phyloP scores from a whole-genome alignment of 192 early-diverging fungal genomes.

The Spizellomyces punctatus region DNA sequence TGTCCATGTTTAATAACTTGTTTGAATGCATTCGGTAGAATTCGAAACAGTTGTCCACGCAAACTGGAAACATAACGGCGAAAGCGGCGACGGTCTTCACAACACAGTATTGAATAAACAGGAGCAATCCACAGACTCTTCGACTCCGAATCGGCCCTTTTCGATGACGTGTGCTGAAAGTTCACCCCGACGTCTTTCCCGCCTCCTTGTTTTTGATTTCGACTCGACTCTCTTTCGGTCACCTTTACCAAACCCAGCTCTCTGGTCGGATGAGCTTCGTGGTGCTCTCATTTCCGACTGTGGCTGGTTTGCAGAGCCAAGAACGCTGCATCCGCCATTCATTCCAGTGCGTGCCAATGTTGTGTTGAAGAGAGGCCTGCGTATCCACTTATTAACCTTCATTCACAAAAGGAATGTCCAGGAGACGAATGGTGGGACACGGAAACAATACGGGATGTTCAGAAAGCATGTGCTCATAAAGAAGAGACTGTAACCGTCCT shows the following conservation, averaged over 20 bases:
- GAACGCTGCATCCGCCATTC: constrained; percentile 46
- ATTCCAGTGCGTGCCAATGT: constrained; percentile 28
- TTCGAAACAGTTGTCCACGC: neutral
- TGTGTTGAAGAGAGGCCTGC: no score
- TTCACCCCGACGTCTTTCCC: constrained; percentile 22
- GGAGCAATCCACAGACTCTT: neutral
- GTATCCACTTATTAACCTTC: no score
- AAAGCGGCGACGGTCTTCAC: neutral
- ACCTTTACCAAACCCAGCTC: constrained; percentile 47
- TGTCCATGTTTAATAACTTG: neutral
- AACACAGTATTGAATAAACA: neutral
- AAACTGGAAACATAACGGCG: neutral
- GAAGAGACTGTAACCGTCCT: constrained; percentile 31
- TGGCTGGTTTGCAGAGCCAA: constrained; percentile 51
- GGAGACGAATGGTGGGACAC: constrained; percentile 48
- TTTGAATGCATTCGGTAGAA: neutral
- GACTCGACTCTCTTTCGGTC: constrained; percentile 59
- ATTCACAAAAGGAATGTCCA: constrained; percentile 9
- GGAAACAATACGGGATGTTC: constrained; percentile 9
- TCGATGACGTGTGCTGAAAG: neutral
- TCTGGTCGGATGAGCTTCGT: constrained; percentile 40
- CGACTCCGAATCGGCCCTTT: neutral
- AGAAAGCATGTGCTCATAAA: neutral
- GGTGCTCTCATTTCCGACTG: constrained; percentile 54
- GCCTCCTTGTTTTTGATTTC: constrained; percentile 54